Evolutionary conservation across 2,329 filamentous ascomycete species (phyloP).

Genomic region (Xylaria sp.): DNA sequence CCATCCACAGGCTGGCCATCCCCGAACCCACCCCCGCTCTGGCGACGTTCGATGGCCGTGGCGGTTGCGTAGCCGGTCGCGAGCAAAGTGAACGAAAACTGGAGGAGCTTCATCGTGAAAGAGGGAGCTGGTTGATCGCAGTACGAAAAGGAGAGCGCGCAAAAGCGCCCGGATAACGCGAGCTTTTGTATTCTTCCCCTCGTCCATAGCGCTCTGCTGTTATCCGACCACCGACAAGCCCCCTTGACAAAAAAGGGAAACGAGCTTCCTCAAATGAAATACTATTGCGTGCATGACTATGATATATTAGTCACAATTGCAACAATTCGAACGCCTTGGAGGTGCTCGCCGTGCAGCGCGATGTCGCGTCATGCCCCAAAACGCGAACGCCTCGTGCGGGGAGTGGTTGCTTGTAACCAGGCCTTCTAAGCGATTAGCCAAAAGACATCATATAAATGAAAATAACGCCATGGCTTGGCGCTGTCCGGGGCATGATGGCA

Average conservation of each 20-base stretch:
- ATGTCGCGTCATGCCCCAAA: conserved; percentile 33
- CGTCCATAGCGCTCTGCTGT: conserved; percentile 5
- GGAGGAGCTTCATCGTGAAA: conserved; percentile 40
- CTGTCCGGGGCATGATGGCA: conserved; percentile 26
- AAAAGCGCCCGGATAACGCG: conserved; percentile 4
- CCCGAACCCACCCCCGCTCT: conserved; percentile 53
- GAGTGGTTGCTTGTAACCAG: conserved; percentile 40
- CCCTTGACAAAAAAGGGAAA: conserved; percentile 22
- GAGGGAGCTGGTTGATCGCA: not conserved
- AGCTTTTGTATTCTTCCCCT: conserved; percentile 24
- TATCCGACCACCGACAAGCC: conserved; percentile 13
- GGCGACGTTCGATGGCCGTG: conserved; percentile 43
- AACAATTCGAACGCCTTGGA: conserved; percentile 16
- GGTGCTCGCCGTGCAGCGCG: conserved; percentile 18
- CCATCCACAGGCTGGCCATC: conserved; percentile 67
- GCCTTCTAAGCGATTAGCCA: conserved; percentile 31
- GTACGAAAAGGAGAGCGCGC: not conserved
- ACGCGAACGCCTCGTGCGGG: conserved; percentile 40
- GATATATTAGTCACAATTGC: conserved; percentile 36
- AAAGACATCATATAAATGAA: conserved; percentile 47
- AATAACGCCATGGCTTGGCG: conserved; percentile 51
- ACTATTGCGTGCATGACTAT: conserved; percentile 31
- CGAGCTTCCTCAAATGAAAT: conserved; percentile 34
- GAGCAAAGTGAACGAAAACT: conserved; percentile 40
- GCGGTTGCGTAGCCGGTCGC: conserved; percentile 37